Evolutionary conservation across 2,329 filamentous ascomycete genomes (phyloP).

Genomic region (Exophiala phaeomuriformis): DNA sequence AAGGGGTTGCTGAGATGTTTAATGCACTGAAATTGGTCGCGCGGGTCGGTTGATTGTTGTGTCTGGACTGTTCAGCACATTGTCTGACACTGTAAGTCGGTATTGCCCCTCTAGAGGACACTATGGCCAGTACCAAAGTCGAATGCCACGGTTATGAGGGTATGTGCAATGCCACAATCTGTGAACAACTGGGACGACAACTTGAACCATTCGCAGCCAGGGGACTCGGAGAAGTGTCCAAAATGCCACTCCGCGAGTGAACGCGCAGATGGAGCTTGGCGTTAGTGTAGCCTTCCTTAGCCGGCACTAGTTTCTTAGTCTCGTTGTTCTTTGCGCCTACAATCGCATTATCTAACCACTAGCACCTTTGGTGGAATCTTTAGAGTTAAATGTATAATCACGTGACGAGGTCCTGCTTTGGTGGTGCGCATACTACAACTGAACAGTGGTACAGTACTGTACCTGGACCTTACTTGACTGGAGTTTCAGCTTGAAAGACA

Average conservation of each 20-base stretch:
- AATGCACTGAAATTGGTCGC: not conserved
- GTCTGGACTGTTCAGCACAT: constrained; percentile 1
- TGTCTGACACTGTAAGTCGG: not conserved
- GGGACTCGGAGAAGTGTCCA: constrained; percentile 11
- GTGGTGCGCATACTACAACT: too few relatives aligned
- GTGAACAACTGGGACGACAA: constrained; percentile 1
- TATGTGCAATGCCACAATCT: not conserved
- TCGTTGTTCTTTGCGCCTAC: too few relatives aligned
- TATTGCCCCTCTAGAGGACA: not conserved
- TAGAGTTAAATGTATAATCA: too few relatives aligned
- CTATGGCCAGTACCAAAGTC: not conserved
- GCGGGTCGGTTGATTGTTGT: not conserved
- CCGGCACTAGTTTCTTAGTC: too few relatives aligned
- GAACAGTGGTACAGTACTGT: too few relatives aligned
- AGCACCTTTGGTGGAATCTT: too few relatives aligned
- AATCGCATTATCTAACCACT: too few relatives aligned
- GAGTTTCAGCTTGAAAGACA: too few relatives aligned
- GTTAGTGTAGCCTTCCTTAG: too few relatives aligned
- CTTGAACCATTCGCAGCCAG: not conserved
- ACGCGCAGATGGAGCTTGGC: too few relatives aligned
- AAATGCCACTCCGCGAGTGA: not conserved
- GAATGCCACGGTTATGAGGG: not conserved
- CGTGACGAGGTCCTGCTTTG: too few relatives aligned
- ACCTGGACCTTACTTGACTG: too few relatives aligned
- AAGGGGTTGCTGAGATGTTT: not conserved